A percentile compares a stretch with the other conserved stretches of the same genome.
Conservation (phyloP, 2,329 filamentous ascomycete species). For the Aureobasidium pullulans region DNA sequence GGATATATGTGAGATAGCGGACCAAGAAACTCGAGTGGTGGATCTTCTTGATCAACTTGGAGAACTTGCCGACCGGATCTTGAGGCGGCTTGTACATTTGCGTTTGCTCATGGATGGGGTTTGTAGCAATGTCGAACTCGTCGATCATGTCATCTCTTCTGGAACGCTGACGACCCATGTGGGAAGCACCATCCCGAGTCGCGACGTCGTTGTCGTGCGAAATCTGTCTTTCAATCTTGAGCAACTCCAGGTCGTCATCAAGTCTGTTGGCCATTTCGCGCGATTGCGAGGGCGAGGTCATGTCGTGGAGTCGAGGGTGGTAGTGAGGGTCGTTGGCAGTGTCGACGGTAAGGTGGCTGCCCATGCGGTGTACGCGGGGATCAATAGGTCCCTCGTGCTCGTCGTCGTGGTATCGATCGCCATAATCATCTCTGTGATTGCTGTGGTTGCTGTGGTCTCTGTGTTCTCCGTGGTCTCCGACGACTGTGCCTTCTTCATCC, state of each 20-base stretch:
- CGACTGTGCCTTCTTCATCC: conserved; percentile 29
- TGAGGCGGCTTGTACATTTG: conserved; percentile 58
- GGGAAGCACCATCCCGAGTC: conserved; percentile 32
- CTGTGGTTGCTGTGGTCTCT: conserved; percentile 13
- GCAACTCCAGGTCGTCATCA: conserved; percentile 58
- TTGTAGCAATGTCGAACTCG: conserved; percentile 61
- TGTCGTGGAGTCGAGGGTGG: conserved; percentile 18
- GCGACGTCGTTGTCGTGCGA: conserved; percentile 36
- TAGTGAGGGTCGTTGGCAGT: conserved; percentile 33
- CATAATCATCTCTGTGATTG: conserved; percentile 2
- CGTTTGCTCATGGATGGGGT: conserved; percentile 60
- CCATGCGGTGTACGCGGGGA: conserved; percentile 16
- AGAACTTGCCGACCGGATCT: conserved; percentile 54
- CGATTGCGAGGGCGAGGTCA: conserved; percentile 46
- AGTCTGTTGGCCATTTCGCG: conserved; percentile 55
- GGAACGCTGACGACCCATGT: conserved; percentile 46
- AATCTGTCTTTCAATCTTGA: conserved; percentile 57
- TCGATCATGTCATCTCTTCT: conserved; percentile 50
- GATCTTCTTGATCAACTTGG: conserved; percentile 56
- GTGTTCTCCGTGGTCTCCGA: conserved; percentile 21
- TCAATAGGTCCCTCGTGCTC: not conserved
- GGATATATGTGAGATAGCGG: conserved; percentile 65
- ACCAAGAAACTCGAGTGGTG: conserved; percentile 60
- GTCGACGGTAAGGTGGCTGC: conserved; percentile 42
- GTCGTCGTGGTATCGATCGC: not conserved